Base-by-base conservation (phyloP, 108 stramenopile genomes). In the Asterionellopsis glacialis region DNA sequence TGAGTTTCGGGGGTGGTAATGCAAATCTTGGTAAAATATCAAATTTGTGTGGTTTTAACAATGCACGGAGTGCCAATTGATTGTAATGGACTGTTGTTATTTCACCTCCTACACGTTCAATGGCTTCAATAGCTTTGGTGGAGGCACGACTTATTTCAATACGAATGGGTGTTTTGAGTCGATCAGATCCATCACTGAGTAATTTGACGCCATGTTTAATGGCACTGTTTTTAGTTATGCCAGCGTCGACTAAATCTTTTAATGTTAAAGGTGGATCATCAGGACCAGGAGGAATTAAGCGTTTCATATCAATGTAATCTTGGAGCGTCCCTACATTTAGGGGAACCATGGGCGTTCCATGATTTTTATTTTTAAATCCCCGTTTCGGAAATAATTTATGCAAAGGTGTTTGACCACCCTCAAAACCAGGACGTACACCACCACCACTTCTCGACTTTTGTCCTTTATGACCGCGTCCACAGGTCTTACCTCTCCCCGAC, bases 321-420 rank as follows among this genome's bases (percentile, higher is more conserved):
- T 95, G 93, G 2, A 99, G 44, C 9, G 69, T 83, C 0, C 85
- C 94, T 1, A 99, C 49, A 72, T 90, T 92, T 47, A 99, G 21
- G 6, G 81, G 63, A 25, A 86, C 71, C 69, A 96, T 79, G 10
- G 85, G 73, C 24, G 76, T 57, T 51, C 82, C 84, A 66, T 87
- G 82, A 15, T 74, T 72, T 54, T 76, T 75, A 66, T 97, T 97
- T 51, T 85, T 97, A 76, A 99, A 97, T 26, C 98, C 99, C 2
- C 91, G 84, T 77, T 99, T 99, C 56, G 99, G 99, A 24, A 98
- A 40, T 12, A 83, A 74, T 57, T 94, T 88, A 82, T 90, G 88
- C 28, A 98, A 75, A 47, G 94, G 95, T 27, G 99, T 99, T 70
- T 99, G 99, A 0, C 99, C 99, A 51, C 99, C 99, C 74, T 98